These are phyloP conservation scores for Polyporus arcularius DNA, from an alignment of 768 basidiomycete species.

Conservation along the genomic window DNA sequence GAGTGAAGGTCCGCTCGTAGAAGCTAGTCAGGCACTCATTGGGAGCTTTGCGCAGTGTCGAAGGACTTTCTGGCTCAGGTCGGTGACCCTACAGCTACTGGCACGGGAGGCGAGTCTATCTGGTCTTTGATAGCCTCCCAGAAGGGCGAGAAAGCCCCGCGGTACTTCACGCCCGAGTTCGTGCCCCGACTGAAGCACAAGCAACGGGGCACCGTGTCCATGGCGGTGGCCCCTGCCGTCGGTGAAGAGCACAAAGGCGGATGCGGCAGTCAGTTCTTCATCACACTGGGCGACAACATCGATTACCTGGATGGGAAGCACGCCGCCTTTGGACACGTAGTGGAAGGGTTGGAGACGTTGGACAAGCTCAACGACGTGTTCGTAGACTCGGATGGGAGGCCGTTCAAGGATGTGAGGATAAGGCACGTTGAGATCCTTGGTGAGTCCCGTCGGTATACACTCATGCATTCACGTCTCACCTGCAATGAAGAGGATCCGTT, in stretches of 20 bases:
- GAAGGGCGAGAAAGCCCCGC: slow-evolving; percentile 43
- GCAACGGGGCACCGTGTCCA: slow-evolving; percentile 87
- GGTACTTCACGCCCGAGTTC: slow-evolving; percentile 89
- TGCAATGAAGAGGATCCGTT: slow-evolving; percentile 83
- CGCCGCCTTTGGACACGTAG: slow-evolving; percentile 93
- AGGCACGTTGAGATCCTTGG: slow-evolving; percentile 95
- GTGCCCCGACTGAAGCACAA: slow-evolving; percentile 82
- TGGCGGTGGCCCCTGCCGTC: slow-evolving; percentile 90
- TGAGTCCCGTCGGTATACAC: slow-evolving; percentile 36
- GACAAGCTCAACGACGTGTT: slow-evolving; percentile 93
- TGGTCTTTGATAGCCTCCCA: slow-evolving; percentile 72
- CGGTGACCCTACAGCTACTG: slow-evolving; percentile 95
- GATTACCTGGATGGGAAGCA: slow-evolving; percentile 94
- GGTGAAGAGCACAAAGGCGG: slow-evolving; percentile 63
- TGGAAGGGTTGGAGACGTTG: slow-evolving; percentile 90
- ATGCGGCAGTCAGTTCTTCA: slow-evolving; percentile 95
- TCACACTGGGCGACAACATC: slow-evolving; percentile 87
- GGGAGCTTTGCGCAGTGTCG: slow-evolving; percentile 59
- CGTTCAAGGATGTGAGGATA: slow-evolving; percentile 92
- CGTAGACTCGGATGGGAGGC: slow-evolving; percentile 84
- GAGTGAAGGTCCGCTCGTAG: slow-evolving; percentile 29
- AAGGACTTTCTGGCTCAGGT: slow-evolving; percentile 96
- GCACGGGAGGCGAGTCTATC: slow-evolving; percentile 90
- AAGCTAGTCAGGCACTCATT: neutral
- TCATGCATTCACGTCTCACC: neutral